These are phyloP conservation scores for Panicum hallii DNA, from an alignment of 202 grass and related monocot genomes.

Conservation along the genomic window DNA sequence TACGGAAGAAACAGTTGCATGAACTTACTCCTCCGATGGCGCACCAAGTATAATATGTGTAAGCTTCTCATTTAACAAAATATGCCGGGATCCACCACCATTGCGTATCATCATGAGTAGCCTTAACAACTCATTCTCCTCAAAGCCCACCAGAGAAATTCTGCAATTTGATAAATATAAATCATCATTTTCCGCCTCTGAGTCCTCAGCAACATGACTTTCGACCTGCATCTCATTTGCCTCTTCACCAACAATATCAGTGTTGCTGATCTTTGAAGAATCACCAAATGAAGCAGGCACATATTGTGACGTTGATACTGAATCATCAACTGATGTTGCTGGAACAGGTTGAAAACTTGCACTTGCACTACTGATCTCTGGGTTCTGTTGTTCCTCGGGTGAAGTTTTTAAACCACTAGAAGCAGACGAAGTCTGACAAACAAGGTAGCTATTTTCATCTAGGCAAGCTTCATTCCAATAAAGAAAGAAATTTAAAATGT, in stretches of 20 bases:
- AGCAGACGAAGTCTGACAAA: constrained; percentile 56
- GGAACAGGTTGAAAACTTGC: constrained; percentile 62
- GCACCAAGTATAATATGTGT: constrained; percentile 91
- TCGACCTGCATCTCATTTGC: constrained; percentile 55
- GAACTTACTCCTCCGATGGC: constrained; percentile 93
- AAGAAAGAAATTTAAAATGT: constrained; percentile 40
- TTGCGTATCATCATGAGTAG: constrained; percentile 72
- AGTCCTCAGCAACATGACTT: constrained; percentile 72
- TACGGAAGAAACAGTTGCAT: constrained; percentile 39
- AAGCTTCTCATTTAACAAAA: constrained; percentile 81
- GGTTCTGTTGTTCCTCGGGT: constrained; percentile 67
- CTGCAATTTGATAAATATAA: constrained; percentile 87
- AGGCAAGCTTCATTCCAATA: constrained; percentile 65
- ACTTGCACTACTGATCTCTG: constrained; percentile 54
- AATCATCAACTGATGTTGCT: constrained; percentile 57
- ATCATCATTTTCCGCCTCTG: constrained; percentile 77
- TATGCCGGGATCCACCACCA: constrained; percentile 85
- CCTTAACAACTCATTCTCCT: constrained; percentile 71
- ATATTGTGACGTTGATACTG: constrained; percentile 70
- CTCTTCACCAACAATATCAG: constrained; percentile 54
- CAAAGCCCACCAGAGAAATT: constrained; percentile 95
- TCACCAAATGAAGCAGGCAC: constrained; percentile 50
- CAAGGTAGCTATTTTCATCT: constrained; percentile 71
- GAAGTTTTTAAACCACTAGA: constrained; percentile 54
- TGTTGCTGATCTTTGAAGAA: constrained; percentile 50